A percentile compares a stretch with the other conserved stretches of the same genome.
phyloP scores from a whole-genome alignment of 2,329 filamentous ascomycete genomes.

The Xylaria digitata region DNA sequence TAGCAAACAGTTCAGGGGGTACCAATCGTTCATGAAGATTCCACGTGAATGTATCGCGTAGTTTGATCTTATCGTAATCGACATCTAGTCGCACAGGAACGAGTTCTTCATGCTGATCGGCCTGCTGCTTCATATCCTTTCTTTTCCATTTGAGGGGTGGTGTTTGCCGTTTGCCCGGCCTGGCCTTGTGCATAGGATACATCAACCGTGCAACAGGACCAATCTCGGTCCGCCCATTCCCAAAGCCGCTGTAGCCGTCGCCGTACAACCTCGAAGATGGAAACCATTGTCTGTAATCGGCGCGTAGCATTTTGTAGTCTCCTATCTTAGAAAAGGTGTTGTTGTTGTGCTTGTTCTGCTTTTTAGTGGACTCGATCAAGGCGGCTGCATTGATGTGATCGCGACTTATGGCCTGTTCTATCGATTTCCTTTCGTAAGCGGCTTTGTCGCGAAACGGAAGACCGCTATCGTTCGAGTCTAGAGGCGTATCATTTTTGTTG shows the following conservation, averaged over 20 bases:
- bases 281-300: conserved; percentile 66
- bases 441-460: conserved; percentile 64
- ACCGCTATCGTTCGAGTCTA: conserved; percentile 46
- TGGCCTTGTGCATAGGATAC: conserved; percentile 81
- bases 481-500: conserved; percentile 49
- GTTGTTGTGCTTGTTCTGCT: conserved; percentile 67
- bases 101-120: conserved; percentile 89
- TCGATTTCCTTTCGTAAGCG: conserved; percentile 63
- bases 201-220: conserved; percentile 75
- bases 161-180: conserved; percentile 80
- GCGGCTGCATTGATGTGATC: conserved; percentile 66
- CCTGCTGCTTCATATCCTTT: conserved; percentile 85
- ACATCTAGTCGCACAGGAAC: conserved; percentile 93
- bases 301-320: conserved; percentile 73
- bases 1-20: conserved; percentile 82
- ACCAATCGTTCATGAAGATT: conserved; percentile 93
- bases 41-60: conserved; percentile 98
- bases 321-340: conserved; percentile 75
- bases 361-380: conserved; percentile 62
- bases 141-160: conserved; percentile 78
- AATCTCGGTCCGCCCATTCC: conserved; percentile 84
- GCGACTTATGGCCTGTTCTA: conserved; percentile 65
- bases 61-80: conserved; percentile 93
- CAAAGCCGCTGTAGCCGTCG: conserved; percentile 87
- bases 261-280: conserved; percentile 70